phyloP scores from a whole-genome alignment of 2,329 filamentous ascomycete species.

The Neodidymelliopsis sp. region DNA sequence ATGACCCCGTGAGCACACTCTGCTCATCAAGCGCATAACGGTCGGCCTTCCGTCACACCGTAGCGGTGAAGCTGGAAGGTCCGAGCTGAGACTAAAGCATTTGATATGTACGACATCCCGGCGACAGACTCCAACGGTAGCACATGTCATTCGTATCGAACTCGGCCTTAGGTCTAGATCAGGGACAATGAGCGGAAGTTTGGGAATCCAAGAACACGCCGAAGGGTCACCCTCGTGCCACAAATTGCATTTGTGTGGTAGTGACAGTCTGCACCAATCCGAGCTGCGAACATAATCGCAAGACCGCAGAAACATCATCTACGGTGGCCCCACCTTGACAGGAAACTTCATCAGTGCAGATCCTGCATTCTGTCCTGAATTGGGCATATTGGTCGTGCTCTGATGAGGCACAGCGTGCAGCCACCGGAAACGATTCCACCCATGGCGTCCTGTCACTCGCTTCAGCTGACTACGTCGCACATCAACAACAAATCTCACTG shows the following conservation, averaged over 20 bases:
- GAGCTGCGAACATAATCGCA: not conserved
- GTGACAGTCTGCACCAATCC: not conserved
- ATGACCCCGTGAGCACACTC: conserved; percentile 7
- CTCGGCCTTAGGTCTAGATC: not conserved
- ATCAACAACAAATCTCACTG: not conserved
- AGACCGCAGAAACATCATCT: not conserved
- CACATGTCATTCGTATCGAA: not conserved
- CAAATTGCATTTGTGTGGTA: not conserved
- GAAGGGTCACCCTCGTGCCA: not conserved
- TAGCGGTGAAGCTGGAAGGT: conserved; percentile 18
- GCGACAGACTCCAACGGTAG: conserved; percentile 1
- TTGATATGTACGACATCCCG: conserved; percentile 14
- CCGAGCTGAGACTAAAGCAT: conserved; percentile 17
- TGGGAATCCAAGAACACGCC: not conserved
- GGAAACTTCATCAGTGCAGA: conserved; percentile 4
- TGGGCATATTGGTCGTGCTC: not conserved
- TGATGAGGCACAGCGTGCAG: conserved; percentile 6
- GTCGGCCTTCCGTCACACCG: conserved; percentile 8
- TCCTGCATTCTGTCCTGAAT: conserved; percentile 6
- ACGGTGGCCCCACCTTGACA: conserved; percentile 7
- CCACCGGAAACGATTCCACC: conserved; percentile 2
- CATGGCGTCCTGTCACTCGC: conserved; percentile 1
- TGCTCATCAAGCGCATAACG: conserved; percentile 6
- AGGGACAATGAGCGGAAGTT: not conserved
- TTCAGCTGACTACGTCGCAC: not conserved